Conservation (phyloP, 1,139 yeast species). For the Pichia sp. region DNA sequence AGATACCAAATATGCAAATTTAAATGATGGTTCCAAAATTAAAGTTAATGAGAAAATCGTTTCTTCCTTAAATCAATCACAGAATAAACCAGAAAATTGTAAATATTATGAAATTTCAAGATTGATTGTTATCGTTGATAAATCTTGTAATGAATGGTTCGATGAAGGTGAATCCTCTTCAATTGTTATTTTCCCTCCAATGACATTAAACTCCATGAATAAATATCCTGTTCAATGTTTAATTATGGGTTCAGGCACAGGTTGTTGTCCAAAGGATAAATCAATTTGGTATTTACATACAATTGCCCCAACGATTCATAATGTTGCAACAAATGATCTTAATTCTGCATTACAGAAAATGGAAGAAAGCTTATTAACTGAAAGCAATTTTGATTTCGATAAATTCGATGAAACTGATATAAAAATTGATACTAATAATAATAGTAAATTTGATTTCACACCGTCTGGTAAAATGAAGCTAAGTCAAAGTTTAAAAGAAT, state of each 20-base stretch:
- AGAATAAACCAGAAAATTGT: conserved; percentile 31
- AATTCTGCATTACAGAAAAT: conserved; percentile 74
- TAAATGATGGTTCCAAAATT: conserved; percentile 71
- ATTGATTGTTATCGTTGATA: conserved; percentile 74
- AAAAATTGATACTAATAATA: conserved; percentile 26
- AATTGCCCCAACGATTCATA: conserved; percentile 55
- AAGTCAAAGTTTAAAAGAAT: conserved; percentile 77
- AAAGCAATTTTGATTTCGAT: conserved; percentile 55
- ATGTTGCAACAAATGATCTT: conserved; percentile 61
- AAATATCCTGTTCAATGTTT: conserved; percentile 74
- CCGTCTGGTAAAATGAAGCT: conserved; percentile 54
- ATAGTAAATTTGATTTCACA: conserved; percentile 10
- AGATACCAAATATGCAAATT: conserved; percentile 54
- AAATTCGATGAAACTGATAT: conserved; percentile 51
- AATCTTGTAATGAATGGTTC: conserved; percentile 90
- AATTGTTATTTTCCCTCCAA: conserved; percentile 90
- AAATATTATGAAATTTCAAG: conserved; percentile 57
- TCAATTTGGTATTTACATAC: conserved; percentile 88
- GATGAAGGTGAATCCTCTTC: conserved; percentile 78
- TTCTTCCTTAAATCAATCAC: conserved; percentile 65
- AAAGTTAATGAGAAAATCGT: conserved; percentile 72
- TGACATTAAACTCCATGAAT: conserved; percentile 63
- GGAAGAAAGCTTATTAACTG: conserved; percentile 76
- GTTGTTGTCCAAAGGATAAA: conserved; percentile 84
- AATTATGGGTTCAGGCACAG: conserved; percentile 84